Base-by-base conservation (phyloP, 805 yeast genomes). In the Candida arabinofermentans region DNA sequence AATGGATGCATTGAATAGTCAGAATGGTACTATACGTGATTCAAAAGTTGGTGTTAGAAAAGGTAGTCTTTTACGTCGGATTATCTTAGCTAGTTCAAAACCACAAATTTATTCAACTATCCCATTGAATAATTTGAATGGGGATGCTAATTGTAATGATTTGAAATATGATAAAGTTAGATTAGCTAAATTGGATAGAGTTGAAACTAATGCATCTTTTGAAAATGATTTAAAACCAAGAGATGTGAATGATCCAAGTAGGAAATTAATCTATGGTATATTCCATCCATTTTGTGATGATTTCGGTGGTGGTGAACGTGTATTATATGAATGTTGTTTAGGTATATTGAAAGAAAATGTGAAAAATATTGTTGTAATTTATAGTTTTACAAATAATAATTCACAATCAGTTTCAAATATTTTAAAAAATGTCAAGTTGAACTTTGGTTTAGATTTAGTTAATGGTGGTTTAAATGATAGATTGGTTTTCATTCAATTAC, bases 231-330 rank as follows among this genome's bases (percentile, higher is more conserved):
- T 61, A 17, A 58, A 54, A 33, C 64, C 65, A 7, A 48, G 44
- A 21, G 40, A 40, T 14, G 57, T 61, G 8, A 54, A 72, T 29
- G 66, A 58, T 39, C 59, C 61, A 2, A 47, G 55, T 2, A 57
- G 86, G 22, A 60, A 55, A 31, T 50, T 71, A 8, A 61, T 87
- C 9, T 83, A 70, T 58, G 99, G 98, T 5, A 90, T 85, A 56
- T 89, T 93, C 68, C 99, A 93, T 64, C 99, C 99, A 0, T 86
- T 83, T 54, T 89, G 96, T 49, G 86, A 86, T 59, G 95, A 96
- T 30, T 96, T 95, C 35, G 99, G 99, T 16, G 99, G 99, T 24
- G 99, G 99, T 19, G 99, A 93, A 59, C 77, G 91, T 42, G 99
- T 93, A 0, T 68, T 93, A 31, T 93, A 99, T 99, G 89, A 86